Evolutionary conservation across 257 asterid species (phyloP).

Genomic region (Scutellaria minor): DNA sequence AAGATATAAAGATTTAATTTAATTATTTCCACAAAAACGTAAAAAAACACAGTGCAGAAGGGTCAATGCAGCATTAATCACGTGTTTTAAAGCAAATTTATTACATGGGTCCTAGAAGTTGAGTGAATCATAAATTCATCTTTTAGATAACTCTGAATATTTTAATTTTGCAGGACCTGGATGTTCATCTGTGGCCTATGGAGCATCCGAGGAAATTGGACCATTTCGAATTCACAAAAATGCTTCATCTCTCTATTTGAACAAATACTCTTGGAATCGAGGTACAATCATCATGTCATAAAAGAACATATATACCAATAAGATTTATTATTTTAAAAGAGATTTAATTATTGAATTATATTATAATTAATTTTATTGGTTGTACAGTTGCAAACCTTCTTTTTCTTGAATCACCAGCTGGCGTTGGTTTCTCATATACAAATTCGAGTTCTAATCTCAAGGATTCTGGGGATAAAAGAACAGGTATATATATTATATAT

Average conservation of each 20-base stretch:
- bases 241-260: slow-evolving; percentile 64
- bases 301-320: too few relatives aligned
- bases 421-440: slow-evolving; percentile 90
- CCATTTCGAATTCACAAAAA: slow-evolving; percentile 74
- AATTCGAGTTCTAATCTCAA: slow-evolving; percentile 76
- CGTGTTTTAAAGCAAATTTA: not conserved
- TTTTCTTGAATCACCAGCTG: slow-evolving; percentile 92
- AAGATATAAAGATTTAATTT: not conserved
- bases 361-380: not conserved
- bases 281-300: slow-evolving; percentile 42
- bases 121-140: not conserved
- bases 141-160: not conserved
- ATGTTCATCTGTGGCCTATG: slow-evolving; percentile 90
- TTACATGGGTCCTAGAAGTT: not conserved
- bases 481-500: slow-evolving; percentile 50
- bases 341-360: too few relatives aligned
- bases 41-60: not conserved
- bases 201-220: slow-evolving; percentile 92
- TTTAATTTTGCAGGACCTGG: slow-evolving; percentile 77
- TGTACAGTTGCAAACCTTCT: slow-evolving; percentile 75
- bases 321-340: too few relatives aligned
- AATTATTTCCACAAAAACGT: not conserved
- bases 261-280: slow-evolving; percentile 79
- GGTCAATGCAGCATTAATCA: slow-evolving; percentile 15
- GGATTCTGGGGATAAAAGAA: slow-evolving; percentile 76